A percentile compares a stretch with the other conserved stretches of the same genome.
Conservation (phyloP, 2,329 filamentous ascomycete species). For the Clonostachys sp. region DNA sequence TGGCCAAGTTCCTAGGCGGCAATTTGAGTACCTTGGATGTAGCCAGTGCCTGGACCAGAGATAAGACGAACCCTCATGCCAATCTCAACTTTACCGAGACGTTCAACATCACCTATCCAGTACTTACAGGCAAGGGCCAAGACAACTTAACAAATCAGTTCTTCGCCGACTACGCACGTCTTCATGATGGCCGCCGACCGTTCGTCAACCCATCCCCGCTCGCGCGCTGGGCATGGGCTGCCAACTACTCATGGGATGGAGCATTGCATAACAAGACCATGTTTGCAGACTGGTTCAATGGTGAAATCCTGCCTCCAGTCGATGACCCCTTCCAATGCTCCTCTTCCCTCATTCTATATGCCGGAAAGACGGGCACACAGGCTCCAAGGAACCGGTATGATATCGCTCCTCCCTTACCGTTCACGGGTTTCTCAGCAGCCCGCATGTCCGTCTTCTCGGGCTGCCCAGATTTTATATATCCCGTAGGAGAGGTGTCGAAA, state of each 20-base stretch:
- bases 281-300: constrained; percentile 40
- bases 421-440: constrained; percentile 32
- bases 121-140: constrained; percentile 29
- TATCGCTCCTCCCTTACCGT: constrained; percentile 33
- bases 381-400: constrained; percentile 25
- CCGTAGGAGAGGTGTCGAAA: constrained; percentile 30
- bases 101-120: constrained; percentile 25
- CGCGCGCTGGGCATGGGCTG: constrained; percentile 26
- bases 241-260: constrained; percentile 20
- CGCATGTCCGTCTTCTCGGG: constrained; percentile 26
- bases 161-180: constrained; percentile 27
- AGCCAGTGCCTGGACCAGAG: constrained; percentile 14
- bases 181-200: constrained; percentile 23
- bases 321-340: constrained; percentile 32
- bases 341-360: constrained; percentile 40
- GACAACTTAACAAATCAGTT: constrained; percentile 27
- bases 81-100: constrained; percentile 11
- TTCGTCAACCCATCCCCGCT: constrained; percentile 29
- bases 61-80: constrained; percentile 10
- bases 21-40: constrained; percentile 10
- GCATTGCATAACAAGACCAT: constrained; percentile 45
- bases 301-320: constrained; percentile 32
- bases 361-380: constrained; percentile 14
- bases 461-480: constrained; percentile 33
- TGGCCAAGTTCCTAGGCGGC: constrained; percentile 10